Evolutionary conservation across 495 filamentous ascomycete species (phyloP).

Genomic region (Tuber calosporum): DNA sequence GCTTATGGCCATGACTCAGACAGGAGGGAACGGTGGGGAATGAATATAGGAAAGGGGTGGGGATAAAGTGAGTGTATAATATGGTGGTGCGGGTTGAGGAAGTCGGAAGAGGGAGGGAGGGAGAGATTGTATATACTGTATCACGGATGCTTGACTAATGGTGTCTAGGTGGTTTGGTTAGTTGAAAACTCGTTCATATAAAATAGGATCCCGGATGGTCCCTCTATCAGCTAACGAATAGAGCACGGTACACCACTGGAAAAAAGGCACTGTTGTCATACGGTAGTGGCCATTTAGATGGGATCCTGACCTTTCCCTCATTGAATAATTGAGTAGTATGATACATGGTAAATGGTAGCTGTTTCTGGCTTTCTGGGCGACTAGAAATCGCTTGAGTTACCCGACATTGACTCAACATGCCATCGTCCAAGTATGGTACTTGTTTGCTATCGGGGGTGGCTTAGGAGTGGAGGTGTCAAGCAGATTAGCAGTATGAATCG

Average conservation of each 20-base stretch:
- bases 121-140: not conserved
- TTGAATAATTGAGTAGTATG: not conserved
- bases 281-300: not conserved
- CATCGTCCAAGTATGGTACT: not conserved
- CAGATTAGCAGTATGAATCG: too few relatives aligned
- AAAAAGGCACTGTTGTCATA: not conserved
- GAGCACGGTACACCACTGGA: not conserved
- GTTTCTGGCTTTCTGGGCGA: not conserved
- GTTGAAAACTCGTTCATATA: not conserved
- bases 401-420: not conserved
- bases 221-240: not conserved
- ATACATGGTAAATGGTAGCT: not conserved
- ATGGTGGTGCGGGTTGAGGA: slow-evolving; percentile 21
- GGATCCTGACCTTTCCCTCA: not conserved
- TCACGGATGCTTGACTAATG: not conserved
- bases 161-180: not conserved
- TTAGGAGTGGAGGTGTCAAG: not conserved
- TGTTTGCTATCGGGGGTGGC: not conserved
- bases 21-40: slow-evolving; percentile 82
- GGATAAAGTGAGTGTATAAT: slow-evolving; percentile 45
- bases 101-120: not conserved
- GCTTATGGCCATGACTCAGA: slow-evolving; percentile 88
- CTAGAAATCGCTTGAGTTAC: not conserved
- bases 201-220: not conserved
- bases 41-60: slow-evolving; percentile 79